Evolutionary conservation across 345 rosid genomes (phyloP).

Genomic region (Angophora floribunda): DNA sequence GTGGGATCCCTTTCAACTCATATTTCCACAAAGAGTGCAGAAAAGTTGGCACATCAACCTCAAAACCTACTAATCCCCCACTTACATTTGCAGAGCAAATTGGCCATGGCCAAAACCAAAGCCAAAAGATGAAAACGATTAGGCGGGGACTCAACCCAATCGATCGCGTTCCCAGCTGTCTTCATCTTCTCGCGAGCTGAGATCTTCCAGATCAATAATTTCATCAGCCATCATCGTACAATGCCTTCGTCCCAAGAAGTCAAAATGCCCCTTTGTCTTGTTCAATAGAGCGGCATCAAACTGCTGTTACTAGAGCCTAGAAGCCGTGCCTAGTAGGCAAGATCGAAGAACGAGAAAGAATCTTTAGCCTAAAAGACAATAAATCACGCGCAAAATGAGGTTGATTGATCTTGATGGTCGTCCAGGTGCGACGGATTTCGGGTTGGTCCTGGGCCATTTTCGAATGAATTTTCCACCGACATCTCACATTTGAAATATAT

Average conservation of each 20-base stretch:
- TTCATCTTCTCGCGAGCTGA: neutral
- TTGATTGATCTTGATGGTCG: neutral
- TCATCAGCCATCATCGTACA: neutral
- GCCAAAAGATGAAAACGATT: neutral
- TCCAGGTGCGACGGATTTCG: neutral
- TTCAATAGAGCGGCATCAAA: neutral
- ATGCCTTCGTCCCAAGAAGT: neutral
- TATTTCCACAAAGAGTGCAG: neutral
- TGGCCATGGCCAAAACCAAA: neutral
- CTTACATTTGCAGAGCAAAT: fast-evolving
- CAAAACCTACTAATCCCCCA: neutral
- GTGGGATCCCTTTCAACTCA: neutral
- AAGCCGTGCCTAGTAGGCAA: neutral
- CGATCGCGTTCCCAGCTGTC: neutral
- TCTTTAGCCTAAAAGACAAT: neutral
- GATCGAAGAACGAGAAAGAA: neutral
- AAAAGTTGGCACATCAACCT: neutral
- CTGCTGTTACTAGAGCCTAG: neutral
- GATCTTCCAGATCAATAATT: neutral
- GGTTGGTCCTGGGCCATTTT: neutral
- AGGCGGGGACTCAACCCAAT: neutral
- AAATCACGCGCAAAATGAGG: neutral
- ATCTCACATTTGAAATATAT: neutral
- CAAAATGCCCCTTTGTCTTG: neutral
- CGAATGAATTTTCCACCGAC: neutral